Conservation (phyloP, 192 early-diverging fungal genomes). For the Gaertneriomyces semiglobifer region DNA sequence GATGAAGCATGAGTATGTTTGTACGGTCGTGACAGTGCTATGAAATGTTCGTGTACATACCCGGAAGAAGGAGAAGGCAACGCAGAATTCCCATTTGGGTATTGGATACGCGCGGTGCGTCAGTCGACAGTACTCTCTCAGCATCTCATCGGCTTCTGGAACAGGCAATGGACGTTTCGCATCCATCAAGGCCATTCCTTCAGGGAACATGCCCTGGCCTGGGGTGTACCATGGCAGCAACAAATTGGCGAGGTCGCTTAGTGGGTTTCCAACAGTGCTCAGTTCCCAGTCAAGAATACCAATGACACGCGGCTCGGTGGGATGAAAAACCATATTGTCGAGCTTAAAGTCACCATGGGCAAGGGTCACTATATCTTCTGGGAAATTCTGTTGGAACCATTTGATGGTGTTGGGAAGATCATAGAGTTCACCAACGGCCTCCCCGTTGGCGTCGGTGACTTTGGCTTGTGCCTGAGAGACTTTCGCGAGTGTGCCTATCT, state of each 20-base stretch:
- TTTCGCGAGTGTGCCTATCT: slow-evolving; percentile 66
- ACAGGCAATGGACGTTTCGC: slow-evolving; percentile 42
- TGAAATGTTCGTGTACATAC: slow-evolving; percentile 35
- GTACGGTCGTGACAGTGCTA: neutral
- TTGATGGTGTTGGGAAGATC: slow-evolving; percentile 62
- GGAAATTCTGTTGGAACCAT: slow-evolving; percentile 70
- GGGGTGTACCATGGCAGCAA: slow-evolving; percentile 66
- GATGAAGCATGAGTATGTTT: neutral
- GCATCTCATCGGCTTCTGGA: slow-evolving; percentile 64
- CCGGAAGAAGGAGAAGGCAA: slow-evolving; percentile 86
- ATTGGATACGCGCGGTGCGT: slow-evolving; percentile 69
- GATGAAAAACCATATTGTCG: slow-evolving; percentile 74
- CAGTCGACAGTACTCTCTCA: slow-evolving; percentile 67
- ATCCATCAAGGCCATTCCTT: slow-evolving; percentile 18
- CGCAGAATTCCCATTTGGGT: slow-evolving; percentile 72
- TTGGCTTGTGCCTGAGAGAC: slow-evolving; percentile 67
- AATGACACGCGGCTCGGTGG: slow-evolving; percentile 67
- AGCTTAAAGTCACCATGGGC: slow-evolving; percentile 94
- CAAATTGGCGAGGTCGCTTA: slow-evolving; percentile 84
- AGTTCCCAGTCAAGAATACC: slow-evolving; percentile 86
- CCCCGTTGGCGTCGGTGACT: slow-evolving; percentile 53
- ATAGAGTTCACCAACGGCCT: slow-evolving; percentile 64
- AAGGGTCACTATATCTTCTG: slow-evolving; percentile 73
- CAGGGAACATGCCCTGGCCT: slow-evolving; percentile 4
- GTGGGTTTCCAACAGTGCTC: slow-evolving; percentile 88